Base-by-base conservation (phyloP, 208 protist genomes). In the Acanthamoeba lenticulata region DNA sequence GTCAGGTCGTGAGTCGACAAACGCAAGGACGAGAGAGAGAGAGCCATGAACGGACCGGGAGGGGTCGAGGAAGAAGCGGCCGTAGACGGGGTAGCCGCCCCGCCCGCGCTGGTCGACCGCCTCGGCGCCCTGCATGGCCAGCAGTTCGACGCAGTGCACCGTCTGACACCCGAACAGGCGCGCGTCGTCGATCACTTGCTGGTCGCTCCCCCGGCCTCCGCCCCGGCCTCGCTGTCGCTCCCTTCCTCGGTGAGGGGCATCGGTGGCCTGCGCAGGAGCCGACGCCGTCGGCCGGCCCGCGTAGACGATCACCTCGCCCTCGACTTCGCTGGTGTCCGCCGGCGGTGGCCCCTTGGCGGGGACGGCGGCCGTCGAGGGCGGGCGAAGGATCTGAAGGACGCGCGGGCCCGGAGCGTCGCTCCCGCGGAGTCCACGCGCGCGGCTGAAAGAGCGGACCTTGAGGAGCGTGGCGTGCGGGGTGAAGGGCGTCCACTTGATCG, bases 111-210 rank as follows among this genome's bases (percentile, higher is more conserved):
- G 38, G 21, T 83, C 72, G 36, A 55, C 27, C 24, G 40, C 29
- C 72, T 83, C 72, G 42, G 17, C 7, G 40, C 72, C 72, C 72
- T 83, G 72, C 72, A 83, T 83, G 21, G 72, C 34, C 72, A 83
- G 29, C 17, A 83, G 24, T n/a, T 83, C 72, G 72, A 83, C 4
- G 42, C 72, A 49, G 21, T 55, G 38, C 21, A 83, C 72, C 36
- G 4, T 29, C 38, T 83, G 72, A 5, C 72, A 40, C 17, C 72
- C 72, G 13, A 83, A 83, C 21, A 19, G 42, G 3, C 72, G 72
- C 24, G 1, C 72, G 38, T 6, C 19, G 42, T 83, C 72, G 13
- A 83, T 15, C 36, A 52, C 27, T 40, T 83, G 29, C 3, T 83
- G 40, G 72, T 83, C 72, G 42, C 38, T 83, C 42, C 40, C 17